Evolutionary conservation across 805 yeast genomes (phyloP).

Genomic region (Isabelozyma rhagii): DNA sequence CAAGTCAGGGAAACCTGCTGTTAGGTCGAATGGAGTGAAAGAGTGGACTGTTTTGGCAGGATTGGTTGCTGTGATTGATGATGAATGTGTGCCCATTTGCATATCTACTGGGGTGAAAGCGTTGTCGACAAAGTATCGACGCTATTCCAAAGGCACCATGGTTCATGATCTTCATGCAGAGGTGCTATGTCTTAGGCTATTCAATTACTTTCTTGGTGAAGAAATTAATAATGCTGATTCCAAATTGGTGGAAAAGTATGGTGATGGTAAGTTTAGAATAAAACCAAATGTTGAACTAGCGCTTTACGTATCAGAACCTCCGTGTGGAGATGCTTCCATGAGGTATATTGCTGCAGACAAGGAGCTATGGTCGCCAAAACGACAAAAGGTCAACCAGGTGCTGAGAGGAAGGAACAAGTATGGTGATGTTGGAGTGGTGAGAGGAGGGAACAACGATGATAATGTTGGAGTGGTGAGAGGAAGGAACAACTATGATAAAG

Average conservation of each 20-base stretch:
- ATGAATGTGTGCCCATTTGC: constrained; percentile 36
- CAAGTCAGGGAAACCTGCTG: constrained; percentile 54
- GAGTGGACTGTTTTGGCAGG: constrained; percentile 90
- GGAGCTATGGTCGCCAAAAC: not conserved
- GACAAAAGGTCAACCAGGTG: not conserved
- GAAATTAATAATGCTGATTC: constrained; percentile 32
- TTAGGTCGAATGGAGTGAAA: constrained; percentile 56
- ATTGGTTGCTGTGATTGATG: constrained; percentile 44
- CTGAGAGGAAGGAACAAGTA: not conserved
- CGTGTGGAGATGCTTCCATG: constrained; percentile 91
- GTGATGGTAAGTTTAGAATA: constrained; percentile 21
- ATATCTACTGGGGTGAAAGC: constrained; percentile 84
- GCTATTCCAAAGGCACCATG: constrained; percentile 51
- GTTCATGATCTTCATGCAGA: constrained; percentile 94
- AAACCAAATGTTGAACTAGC: constrained; percentile 45
- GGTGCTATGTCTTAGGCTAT: constrained; percentile 64
- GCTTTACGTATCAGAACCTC: constrained; percentile 68
- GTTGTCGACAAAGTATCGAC: constrained; percentile 50
- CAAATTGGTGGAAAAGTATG: constrained; percentile 10
- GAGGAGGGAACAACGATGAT: constrained; percentile 5
- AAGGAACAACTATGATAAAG: constrained; percentile 48
- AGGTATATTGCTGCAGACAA: constrained; percentile 20
- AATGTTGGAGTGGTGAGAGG: constrained; percentile 47
- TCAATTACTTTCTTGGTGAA: constrained; percentile 58
- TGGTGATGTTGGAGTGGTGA: not conserved